These are phyloP conservation scores for Clarkia xantiana DNA, from an alignment of 345 rosid genomes.

Conservation along the genomic window DNA sequence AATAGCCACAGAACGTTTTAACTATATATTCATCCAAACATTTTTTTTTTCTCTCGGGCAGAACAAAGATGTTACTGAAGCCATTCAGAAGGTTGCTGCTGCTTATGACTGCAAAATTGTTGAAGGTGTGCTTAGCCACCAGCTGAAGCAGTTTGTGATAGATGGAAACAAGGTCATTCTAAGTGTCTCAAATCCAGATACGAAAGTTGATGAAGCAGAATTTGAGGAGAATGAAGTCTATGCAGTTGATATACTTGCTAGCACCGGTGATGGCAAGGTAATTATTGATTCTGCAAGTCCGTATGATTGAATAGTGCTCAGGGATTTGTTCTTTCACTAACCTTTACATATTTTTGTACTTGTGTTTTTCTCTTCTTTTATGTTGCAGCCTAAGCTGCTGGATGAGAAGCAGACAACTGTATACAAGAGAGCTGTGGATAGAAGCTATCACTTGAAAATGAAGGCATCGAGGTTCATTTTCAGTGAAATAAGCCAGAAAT, in stretches of 20 bases:
- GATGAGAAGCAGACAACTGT: constrained; percentile 95
- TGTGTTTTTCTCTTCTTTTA: not conserved
- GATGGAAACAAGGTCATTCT: constrained; percentile 80
- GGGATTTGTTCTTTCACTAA: too few species aligned
- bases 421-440: constrained; percentile 78
- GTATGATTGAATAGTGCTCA: constrained; percentile 4
- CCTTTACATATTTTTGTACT: too few species aligned
- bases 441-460: constrained; percentile 86
- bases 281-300: constrained; percentile 2
- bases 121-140: constrained; percentile 96
- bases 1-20: not conserved
- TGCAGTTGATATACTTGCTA: constrained; percentile 73
- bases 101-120: constrained; percentile 96
- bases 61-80: constrained; percentile 93
- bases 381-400: constrained; percentile 75
- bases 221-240: constrained; percentile 97
- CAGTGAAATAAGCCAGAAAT: constrained; percentile 80
- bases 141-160: constrained; percentile 76
- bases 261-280: constrained; percentile 99
- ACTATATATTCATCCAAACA: not conserved
- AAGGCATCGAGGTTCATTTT: constrained; percentile 95
- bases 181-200: constrained; percentile 60
- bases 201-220: constrained; percentile 90
- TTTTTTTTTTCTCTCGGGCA: constrained; percentile 23
- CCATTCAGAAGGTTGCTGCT: constrained; percentile 87